phyloP scores from a whole-genome alignment of 2,329 filamentous ascomycete species.

The Seiridium unicorne region DNA sequence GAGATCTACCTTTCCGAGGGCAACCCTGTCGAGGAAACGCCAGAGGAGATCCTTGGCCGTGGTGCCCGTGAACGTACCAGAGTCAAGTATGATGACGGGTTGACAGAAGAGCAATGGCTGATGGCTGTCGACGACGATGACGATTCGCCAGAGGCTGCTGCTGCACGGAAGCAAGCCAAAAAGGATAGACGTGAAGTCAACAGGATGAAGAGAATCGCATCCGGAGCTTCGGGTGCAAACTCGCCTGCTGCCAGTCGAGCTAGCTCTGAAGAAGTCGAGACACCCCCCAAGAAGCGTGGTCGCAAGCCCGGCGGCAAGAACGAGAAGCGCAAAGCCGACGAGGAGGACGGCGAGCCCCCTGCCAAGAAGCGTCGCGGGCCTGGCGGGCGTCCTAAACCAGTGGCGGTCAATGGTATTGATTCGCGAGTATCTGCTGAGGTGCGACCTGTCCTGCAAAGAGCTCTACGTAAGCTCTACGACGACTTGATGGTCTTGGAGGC shows the following conservation, averaged over 20 bases:
- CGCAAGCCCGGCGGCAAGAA: constrained; percentile 72
- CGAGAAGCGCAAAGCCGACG: constrained; percentile 86
- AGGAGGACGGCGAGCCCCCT: constrained; percentile 74
- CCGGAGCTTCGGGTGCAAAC: constrained; percentile 48
- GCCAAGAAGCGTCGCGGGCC: constrained; percentile 76
- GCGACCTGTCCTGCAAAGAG: constrained; percentile 75
- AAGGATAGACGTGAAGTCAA: constrained; percentile 79
- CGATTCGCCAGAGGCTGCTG: constrained; percentile 88
- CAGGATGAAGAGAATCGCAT: constrained; percentile 58
- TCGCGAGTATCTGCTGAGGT: constrained; percentile 63
- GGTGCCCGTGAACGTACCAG: constrained; percentile 93
- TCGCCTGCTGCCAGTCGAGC: constrained; percentile 79
- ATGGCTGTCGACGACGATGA: constrained; percentile 97
- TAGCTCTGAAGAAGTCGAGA: constrained; percentile 77
- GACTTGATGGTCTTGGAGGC: constrained; percentile 82
- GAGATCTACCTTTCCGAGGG: constrained; percentile 92
- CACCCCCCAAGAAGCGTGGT: constrained; percentile 76
- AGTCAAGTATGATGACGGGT: constrained; percentile 93
- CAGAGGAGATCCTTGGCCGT: constrained; percentile 76
- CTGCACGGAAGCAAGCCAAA: constrained; percentile 82
- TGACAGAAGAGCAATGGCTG: constrained; percentile 98
- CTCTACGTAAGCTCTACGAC: constrained; percentile 75
- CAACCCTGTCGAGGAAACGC: constrained; percentile 75
- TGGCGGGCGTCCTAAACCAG: constrained; percentile 66
- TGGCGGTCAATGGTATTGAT: constrained; percentile 30